Conservation (phyloP, 176 grass and related monocot genomes). For the Thinopyrum elongatum region DNA sequence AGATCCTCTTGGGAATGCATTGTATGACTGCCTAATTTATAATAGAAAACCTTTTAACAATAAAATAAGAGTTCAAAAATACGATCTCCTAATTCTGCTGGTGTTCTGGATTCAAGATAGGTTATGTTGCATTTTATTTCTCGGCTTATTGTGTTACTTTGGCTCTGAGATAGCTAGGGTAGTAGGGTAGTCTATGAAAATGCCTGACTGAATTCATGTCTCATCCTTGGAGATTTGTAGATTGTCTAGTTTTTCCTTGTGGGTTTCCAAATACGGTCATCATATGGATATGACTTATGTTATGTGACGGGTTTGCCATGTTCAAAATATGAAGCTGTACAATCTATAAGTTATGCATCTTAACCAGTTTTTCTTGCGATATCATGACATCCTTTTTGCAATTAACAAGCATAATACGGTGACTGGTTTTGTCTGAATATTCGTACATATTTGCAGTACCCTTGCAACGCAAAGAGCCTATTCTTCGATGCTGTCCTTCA, state of each 20-base stretch:
- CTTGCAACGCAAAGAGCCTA: conserved; percentile 49
- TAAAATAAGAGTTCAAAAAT: not conserved
- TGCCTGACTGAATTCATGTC: not conserved
- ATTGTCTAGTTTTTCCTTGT: not conserved
- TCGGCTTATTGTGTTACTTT: not conserved
- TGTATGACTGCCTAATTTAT: not conserved
- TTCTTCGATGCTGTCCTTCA: conserved; percentile 93
- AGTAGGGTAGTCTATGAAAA: not conserved
- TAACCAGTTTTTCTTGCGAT: not conserved
- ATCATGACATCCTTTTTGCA: not conserved
- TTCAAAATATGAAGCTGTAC: not conserved
- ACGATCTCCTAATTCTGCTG: not conserved
- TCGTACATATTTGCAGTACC: conserved; percentile 36
- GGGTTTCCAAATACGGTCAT: not conserved
- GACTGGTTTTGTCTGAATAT: not conserved
- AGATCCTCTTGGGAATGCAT: not conserved
- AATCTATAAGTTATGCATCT: not conserved
- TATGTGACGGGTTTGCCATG: not conserved
- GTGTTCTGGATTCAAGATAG: not conserved
- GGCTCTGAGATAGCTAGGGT: not conserved
- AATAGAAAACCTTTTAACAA: not conserved
- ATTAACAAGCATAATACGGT: not conserved
- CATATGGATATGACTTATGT: not conserved
- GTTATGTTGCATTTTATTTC: not conserved
- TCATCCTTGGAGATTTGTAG: not conserved